A percentile compares a stretch with the other conserved stretches of the same genome.
Evolutionary conservation across 2,329 filamentous ascomycete species (phyloP).

Genomic region (Trichoderma polysporum): DNA sequence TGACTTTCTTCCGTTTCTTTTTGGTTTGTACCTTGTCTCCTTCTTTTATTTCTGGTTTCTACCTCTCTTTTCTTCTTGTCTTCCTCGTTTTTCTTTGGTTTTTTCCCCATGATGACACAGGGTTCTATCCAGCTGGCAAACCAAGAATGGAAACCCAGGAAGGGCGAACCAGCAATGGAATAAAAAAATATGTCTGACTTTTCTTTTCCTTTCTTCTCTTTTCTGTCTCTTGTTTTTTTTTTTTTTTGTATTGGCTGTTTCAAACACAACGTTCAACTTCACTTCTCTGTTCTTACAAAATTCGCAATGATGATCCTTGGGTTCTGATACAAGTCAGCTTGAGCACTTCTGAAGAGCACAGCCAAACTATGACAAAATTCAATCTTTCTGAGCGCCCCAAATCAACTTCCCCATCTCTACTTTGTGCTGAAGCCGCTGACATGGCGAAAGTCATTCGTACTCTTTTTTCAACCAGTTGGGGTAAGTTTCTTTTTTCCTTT

Average conservation of each 20-base stretch:
- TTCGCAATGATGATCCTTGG: not conserved
- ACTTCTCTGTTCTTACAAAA: not conserved
- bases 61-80: not conserved
- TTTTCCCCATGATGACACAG: not conserved
- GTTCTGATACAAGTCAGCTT: not conserved
- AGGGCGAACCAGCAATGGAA: not conserved
- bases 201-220: not conserved
- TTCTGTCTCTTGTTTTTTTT: too few relatives aligned
- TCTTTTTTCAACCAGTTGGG: too few relatives aligned
- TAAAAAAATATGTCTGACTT: not conserved
- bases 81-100: too few relatives aligned
- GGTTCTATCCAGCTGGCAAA: not conserved
- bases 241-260: too few relatives aligned
- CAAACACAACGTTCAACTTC: not conserved
- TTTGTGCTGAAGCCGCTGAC: not conserved
- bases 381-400: not conserved
- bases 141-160: too few relatives aligned
- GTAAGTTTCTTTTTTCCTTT: not conserved
- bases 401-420: not conserved
- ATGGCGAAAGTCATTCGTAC: too few relatives aligned
- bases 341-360: not conserved
- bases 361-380: not conserved
- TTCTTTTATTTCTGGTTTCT: not conserved
- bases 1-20: too few relatives aligned
- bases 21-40: too few relatives aligned